These are phyloP conservation scores for Lipomyces oligophaga DNA, from an alignment of 805 yeast species.

Conservation along the genomic window DNA sequence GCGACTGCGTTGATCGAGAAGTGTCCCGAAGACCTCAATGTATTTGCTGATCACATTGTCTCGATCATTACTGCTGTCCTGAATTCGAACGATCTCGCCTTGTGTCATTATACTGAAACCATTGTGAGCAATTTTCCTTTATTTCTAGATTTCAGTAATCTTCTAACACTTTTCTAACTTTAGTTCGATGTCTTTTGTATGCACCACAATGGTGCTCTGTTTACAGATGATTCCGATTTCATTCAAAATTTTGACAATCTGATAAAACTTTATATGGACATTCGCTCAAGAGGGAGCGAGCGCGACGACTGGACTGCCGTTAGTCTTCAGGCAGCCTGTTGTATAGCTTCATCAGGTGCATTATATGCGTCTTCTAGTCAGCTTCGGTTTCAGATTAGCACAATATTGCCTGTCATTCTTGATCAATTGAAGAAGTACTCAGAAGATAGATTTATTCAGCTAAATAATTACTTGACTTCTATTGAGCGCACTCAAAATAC, in stretches of 20 bases:
- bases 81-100: slow-evolving; percentile 54
- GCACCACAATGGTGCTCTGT: slow-evolving; percentile 57
- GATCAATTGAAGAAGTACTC: slow-evolving; percentile 10
- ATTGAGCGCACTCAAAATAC: background rate
- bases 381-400: slow-evolving; percentile 15
- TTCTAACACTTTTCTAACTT: background rate
- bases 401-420: slow-evolving; percentile 19
- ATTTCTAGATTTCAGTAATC: background rate
- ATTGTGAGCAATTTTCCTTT: slow-evolving; percentile 10
- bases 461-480: slow-evolving; percentile 2
- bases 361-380: slow-evolving; percentile 14
- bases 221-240: slow-evolving; percentile 61
- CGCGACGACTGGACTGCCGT: slow-evolving; percentile 12
- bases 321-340: slow-evolving; percentile 19
- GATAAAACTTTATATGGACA: slow-evolving; percentile 27
- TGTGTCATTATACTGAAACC: slow-evolving; percentile 50
- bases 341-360: slow-evolving; percentile 28
- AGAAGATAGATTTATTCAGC: slow-evolving; percentile 4
- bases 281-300: slow-evolving; percentile 10
- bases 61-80: slow-evolving; percentile 54
- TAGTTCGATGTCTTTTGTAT: slow-evolving; percentile 42
- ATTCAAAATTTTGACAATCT: slow-evolving; percentile 46
- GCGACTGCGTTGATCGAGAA: slow-evolving; percentile 63
- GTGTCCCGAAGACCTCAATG: slow-evolving; percentile 79
- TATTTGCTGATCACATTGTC: slow-evolving; percentile 68